Base-by-base conservation (phyloP, 208 protist genomes). In the Porcisia deanei region DNA sequence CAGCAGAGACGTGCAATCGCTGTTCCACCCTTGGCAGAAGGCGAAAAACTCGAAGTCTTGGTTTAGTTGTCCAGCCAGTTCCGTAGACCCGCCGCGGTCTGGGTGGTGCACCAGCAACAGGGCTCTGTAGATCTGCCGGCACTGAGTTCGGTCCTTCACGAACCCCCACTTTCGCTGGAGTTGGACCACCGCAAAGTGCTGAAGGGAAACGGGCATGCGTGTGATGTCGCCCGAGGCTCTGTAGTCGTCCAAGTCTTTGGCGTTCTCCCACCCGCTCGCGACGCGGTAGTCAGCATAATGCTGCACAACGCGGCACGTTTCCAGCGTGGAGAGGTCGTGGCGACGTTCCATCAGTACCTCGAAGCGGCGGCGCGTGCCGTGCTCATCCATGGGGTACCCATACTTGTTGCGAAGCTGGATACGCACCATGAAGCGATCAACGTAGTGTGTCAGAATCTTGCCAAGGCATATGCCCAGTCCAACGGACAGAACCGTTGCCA, bases 271-370 rank as follows among this genome's bases (percentile, higher is more conserved):
- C 25, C 90, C 90, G 70, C 84, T 83, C 39, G 88, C 85, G n/a
- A 94, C 87, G 9, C 90, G 83, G 71, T 91, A 94, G 82, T 94
- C 90, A 61, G 81, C 81, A 73, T 94, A 92, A 76, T 94, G 88
- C 77, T 94, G 90, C 10, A 94, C 87, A 30, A 91, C 75, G 18
- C 78, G 73, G 78, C 90, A 91, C 47, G 85, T 82, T 73, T 90
- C 90, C 76, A 89, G 77, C 12, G 83, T 87, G 52, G 83, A 88
- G 7, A 94, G 84, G 69, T 91, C 87, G 64, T 94, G 82, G 34
- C 86, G 83, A 30, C 77, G 69, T 61, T 88, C 85, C 37, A 92
- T 75, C 34, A 92, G 73, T 18, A 84, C 53, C 71, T 94, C 90
- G 77, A 94, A 92, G 68, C 88, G 81, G 53, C 79, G 83, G 5